phyloP scores from a whole-genome alignment of 1,284 basidiomycete species.

The Volvariella volvacea region DNA sequence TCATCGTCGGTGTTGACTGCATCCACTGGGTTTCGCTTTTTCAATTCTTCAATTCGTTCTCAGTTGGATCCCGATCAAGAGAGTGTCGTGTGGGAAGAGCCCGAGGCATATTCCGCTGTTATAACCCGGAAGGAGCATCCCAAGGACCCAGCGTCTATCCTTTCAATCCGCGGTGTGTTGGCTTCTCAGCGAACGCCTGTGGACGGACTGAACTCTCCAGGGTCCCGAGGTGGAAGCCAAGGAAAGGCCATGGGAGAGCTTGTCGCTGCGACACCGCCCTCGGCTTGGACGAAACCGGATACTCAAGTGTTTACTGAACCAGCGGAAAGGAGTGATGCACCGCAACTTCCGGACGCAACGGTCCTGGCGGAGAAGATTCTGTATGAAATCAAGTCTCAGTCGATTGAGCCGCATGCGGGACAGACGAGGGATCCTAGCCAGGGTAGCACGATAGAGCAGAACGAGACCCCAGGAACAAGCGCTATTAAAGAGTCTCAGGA shows the following conservation, averaged over 20 bases:
- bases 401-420: conserved; percentile 3
- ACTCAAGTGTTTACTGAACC: conserved; percentile 46
- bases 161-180: conserved; percentile 56
- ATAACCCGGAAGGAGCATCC: conserved; percentile 59
- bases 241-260: conserved; percentile 12
- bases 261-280: conserved; percentile 23
- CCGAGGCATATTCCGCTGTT: conserved; percentile 51
- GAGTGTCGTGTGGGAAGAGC: conserved; percentile 51
- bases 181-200: conserved; percentile 38
- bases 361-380: conserved; percentile 41
- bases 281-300: conserved; percentile 53
- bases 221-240: conserved; percentile 18
- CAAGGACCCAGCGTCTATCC: conserved; percentile 46
- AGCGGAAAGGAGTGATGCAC: conserved; percentile 41
- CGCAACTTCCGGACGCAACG: conserved; percentile 25
- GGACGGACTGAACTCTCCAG: conserved; percentile 16
- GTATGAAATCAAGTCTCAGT: conserved; percentile 37
- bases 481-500: neutral
- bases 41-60: conserved; percentile 27
- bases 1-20: conserved; percentile 42
- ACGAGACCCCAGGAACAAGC: no score
- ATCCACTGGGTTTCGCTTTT: conserved; percentile 40
- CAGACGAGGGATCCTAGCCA: no score
- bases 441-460: no score
- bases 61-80: conserved; percentile 54